phyloP scores from a whole-genome alignment of 2,329 filamentous ascomycete genomes.

The Rugonectria rugulosa region DNA sequence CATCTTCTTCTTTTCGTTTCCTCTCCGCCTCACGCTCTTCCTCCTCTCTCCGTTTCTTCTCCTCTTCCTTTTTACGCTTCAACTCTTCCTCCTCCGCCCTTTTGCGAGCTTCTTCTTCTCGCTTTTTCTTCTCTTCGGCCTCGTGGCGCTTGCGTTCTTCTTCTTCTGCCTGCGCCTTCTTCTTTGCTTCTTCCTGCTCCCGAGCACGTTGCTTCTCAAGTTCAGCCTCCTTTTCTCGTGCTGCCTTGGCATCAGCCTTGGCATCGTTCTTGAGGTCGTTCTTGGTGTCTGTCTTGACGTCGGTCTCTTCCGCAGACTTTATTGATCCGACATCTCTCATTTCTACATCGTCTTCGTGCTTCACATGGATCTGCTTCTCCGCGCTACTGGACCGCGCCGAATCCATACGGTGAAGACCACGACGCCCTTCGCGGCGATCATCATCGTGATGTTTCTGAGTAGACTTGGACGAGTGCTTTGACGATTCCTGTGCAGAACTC shows the following conservation, averaged over 20 bases:
- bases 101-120: slow-evolving; percentile 31
- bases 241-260: too few relatives aligned
- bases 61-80: slow-evolving; percentile 45
- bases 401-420: slow-evolving; percentile 53
- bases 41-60: slow-evolving; percentile 40
- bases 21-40: slow-evolving; percentile 46
- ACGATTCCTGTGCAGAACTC: slow-evolving; percentile 50
- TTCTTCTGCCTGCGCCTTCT: slow-evolving; percentile 45
- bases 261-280: too few relatives aligned
- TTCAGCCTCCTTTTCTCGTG: slow-evolving; percentile 47
- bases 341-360: slow-evolving; percentile 65
- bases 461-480: slow-evolving; percentile 45
- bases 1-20: slow-evolving; percentile 48
- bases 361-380: slow-evolving; percentile 63
- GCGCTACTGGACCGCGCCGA: slow-evolving; percentile 48
- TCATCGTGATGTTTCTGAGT: slow-evolving; percentile 53
- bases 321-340: slow-evolving; percentile 58
- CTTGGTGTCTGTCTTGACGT: slow-evolving; percentile 48
- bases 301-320: slow-evolving; percentile 37
- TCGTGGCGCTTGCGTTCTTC: slow-evolving; percentile 31
- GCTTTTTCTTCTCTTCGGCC: slow-evolving; percentile 43
- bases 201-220: slow-evolving; percentile 36
- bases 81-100: slow-evolving; percentile 45
- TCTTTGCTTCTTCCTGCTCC: slow-evolving; percentile 44
- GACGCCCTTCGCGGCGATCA: slow-evolving; percentile 46